These are phyloP conservation scores for Trichoderma arundinaceum DNA, from an alignment of 2,329 filamentous ascomycete genomes.

Conservation along the genomic window DNA sequence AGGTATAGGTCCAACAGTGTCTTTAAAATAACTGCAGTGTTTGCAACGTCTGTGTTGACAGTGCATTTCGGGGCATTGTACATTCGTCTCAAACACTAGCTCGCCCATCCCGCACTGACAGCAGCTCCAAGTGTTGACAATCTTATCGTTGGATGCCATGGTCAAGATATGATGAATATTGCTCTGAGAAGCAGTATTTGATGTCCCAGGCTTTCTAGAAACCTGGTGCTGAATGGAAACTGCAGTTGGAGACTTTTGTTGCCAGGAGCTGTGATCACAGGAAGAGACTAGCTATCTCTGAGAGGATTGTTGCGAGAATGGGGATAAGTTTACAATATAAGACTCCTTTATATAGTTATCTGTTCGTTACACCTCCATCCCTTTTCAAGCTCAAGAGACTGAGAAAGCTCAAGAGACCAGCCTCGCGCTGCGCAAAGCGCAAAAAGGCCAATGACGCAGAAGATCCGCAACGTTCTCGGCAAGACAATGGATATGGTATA, in stretches of 20 bases:
- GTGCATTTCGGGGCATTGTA: not conserved
- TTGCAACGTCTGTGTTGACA: not conserved
- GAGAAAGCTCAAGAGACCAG: too few relatives aligned
- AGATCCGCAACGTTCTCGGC: not conserved
- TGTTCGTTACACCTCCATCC: too few relatives aligned
- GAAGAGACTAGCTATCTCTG: too few relatives aligned
- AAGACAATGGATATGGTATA: not conserved
- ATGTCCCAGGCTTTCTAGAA: too few relatives aligned
- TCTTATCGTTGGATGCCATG: not conserved
- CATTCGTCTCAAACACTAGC: fast-evolving
- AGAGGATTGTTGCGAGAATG: too few relatives aligned
- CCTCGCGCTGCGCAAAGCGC: not conserved
- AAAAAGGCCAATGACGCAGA: not conserved
- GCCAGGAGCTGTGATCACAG: too few relatives aligned
- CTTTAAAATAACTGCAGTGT: fast-evolving
- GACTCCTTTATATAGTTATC: too few relatives aligned
- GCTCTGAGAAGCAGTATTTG: not conserved
- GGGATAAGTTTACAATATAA: too few relatives aligned
- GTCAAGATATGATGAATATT: not conserved
- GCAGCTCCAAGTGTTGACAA: not conserved
- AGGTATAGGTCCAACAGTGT: not conserved
- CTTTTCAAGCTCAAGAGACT: too few relatives aligned
- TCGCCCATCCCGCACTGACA: not conserved
- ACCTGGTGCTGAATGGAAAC: too few relatives aligned
- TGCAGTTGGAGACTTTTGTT: too few relatives aligned